phyloP scores from a whole-genome alignment of 441 rosid genomes.

The Erodium texanum region DNA sequence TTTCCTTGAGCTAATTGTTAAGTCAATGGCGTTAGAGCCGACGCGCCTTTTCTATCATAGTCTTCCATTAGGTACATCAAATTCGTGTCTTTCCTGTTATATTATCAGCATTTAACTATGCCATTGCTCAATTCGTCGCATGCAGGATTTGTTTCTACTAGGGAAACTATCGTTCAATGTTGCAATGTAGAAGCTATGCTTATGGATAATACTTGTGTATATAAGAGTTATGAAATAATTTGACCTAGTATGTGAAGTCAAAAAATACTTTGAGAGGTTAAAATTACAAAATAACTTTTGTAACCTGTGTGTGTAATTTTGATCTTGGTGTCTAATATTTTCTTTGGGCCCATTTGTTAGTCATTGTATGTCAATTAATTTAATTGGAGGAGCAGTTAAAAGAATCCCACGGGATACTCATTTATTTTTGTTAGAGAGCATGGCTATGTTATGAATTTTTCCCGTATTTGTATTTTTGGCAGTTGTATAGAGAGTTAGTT shows the following conservation, averaged over 20 bases:
- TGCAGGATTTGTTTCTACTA: background rate
- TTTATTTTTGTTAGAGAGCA: background rate
- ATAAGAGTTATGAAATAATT: background rate
- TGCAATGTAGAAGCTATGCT: background rate
- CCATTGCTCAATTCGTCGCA: background rate
- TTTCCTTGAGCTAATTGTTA: slow-evolving; percentile 95
- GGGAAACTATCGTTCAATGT: background rate
- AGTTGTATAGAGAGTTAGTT: background rate
- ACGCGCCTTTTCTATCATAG: slow-evolving; percentile 75
- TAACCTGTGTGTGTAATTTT: background rate
- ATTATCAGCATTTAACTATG: background rate
- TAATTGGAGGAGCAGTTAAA: background rate
- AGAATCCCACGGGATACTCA: background rate
- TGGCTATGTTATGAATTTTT: background rate
- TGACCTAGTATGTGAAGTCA: too few relatives aligned
- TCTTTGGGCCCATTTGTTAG: background rate
- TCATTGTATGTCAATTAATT: background rate
- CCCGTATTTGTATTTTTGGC: too few relatives aligned
- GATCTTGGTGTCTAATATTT: background rate
- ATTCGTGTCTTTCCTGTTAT: background rate
- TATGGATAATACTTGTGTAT: background rate
- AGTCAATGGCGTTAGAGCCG: slow-evolving; percentile 99
- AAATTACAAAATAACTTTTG: background rate
- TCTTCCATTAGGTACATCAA: slow-evolving; percentile 72
- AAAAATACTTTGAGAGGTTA: background rate